Percentiles rank a stretch among this genome's conserved stretches.
Conservation (phyloP, 2,329 filamentous ascomycete genomes). For the Drechslerella coelobrocha region DNA sequence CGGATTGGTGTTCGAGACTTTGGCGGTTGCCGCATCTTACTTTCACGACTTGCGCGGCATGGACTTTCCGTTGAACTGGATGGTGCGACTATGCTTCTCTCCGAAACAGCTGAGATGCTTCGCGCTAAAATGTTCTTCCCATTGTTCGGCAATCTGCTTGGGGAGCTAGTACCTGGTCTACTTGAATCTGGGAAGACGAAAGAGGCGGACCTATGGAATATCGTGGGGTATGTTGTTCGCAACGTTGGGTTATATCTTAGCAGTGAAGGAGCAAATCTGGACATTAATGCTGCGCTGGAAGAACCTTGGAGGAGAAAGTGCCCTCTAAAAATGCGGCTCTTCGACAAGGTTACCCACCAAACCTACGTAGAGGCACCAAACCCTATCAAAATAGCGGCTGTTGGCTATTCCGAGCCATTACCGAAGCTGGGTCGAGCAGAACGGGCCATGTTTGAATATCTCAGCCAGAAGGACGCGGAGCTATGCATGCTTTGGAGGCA, state of each 20-base stretch:
- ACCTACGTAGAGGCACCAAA: slow-evolving; percentile 23
- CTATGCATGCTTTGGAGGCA: slow-evolving; percentile 11
- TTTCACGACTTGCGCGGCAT: slow-evolving; percentile 22
- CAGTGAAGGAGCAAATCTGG: slow-evolving; percentile 10
- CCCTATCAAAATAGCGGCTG: slow-evolving; percentile 4
- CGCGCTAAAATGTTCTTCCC: slow-evolving; percentile 28
- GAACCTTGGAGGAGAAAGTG: slow-evolving; percentile 22
- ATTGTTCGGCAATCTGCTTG: slow-evolving; percentile 19
- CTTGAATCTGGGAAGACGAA: background rate
- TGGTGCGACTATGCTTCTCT: slow-evolving; percentile 25
- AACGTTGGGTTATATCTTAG: slow-evolving; percentile 1
- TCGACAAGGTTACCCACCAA: slow-evolving; percentile 19
- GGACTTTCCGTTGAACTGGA: slow-evolving; percentile 30
- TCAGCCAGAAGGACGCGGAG: slow-evolving; percentile 4
- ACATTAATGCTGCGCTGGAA: slow-evolving; percentile 10
- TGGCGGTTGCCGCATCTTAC: slow-evolving; percentile 26
- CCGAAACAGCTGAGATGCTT: slow-evolving; percentile 13
- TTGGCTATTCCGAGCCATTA: background rate
- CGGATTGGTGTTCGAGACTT: slow-evolving; percentile 26
- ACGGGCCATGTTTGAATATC: slow-evolving; percentile 14
- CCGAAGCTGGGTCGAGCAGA: slow-evolving; percentile 1
- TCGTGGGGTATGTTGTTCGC: slow-evolving; percentile 15
- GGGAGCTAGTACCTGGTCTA: slow-evolving; percentile 14
- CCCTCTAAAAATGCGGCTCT: slow-evolving; percentile 21
- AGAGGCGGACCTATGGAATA: slow-evolving; percentile 13